Base-by-base conservation (phyloP, 805 yeast species). In the Wickerhamiella bombiphila region DNA sequence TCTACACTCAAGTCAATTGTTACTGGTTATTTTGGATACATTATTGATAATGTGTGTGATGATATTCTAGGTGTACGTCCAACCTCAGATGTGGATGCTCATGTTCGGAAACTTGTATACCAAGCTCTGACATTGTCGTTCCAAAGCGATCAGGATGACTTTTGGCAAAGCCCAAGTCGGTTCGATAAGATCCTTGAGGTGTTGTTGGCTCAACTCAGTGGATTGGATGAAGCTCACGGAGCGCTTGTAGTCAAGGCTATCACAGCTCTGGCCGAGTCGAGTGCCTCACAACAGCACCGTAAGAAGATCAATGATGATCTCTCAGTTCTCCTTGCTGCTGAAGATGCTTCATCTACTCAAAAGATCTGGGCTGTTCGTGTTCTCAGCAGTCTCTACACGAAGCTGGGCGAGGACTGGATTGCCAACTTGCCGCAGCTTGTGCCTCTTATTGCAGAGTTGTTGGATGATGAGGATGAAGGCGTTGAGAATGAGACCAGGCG, bases 361-460 rank as follows among this genome's bases (percentile, higher is more conserved):
- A 79, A 80, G 54, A 61, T 72, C 47, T 80, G 94, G 88, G 74
- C 96, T 19, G 70, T 82, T 38, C 74, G 77, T 55, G 65, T 81
- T 2, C 68, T 91, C 56, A 82, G 81, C 58, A 66, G 74, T 19
- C 73, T 91, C 22, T 91, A 85, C 68, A 80, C 80, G 47, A 80
- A 80, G 64, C 78, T 85, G 50, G 96, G 97, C 39, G 97, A 91
- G 51, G 82, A 76, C 56, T 91, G 97, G 98, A 68, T 91, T 46
- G 65, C 78, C 24, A 68, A 80, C 64, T 66, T 91, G 50, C 98
- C 98, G 18, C 95, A 86, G 54, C 69, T 91, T 49, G 94, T 91
- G 44, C 99, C 99, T 24, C 70, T 82, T 42, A 82, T 91, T 57
- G 95, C 97, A 5, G 99, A 91, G 60, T 63, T 91, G 41, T 66